A percentile compares a stretch with the other conserved stretches of the same genome.
phyloP scores from a whole-genome alignment of 495 filamentous ascomycete genomes.

The Lepraria neglecta region DNA sequence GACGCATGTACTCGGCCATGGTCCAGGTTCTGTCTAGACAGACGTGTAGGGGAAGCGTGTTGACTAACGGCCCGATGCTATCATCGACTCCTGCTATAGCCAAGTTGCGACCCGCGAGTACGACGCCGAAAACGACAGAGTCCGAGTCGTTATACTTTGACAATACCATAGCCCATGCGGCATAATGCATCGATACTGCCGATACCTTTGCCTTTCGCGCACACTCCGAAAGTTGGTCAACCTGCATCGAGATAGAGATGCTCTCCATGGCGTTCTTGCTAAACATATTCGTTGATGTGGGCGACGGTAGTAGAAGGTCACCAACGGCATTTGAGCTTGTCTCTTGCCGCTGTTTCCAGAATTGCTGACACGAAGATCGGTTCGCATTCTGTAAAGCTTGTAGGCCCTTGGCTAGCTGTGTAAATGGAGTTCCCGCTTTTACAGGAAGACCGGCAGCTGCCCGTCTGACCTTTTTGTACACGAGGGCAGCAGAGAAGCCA shows the following conservation, averaged over 20 bases:
- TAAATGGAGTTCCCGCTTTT: background rate
- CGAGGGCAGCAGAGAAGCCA: conserved; percentile 22
- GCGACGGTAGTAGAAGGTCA: background rate
- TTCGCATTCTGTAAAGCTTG: background rate
- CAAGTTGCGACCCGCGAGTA: conserved; percentile 30
- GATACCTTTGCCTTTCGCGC: background rate
- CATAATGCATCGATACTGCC: conserved; percentile 1
- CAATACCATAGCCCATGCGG: conserved; percentile 30
- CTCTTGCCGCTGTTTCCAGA: background rate
- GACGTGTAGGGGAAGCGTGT: conserved; percentile 26
- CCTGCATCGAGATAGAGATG: background rate
- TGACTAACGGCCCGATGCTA: conserved; percentile 32
- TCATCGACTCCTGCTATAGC: conserved; percentile 21
- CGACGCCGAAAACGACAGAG: conserved; percentile 26
- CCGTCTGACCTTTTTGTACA: conserved; percentile 10
- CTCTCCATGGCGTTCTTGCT: background rate
- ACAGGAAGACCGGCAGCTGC: background rate
- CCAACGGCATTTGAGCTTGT: background rate
- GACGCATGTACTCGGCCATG: conserved; percentile 9
- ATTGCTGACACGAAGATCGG: background rate
- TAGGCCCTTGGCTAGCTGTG: background rate
- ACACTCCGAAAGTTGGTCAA: background rate
- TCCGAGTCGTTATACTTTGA: conserved; percentile 21
- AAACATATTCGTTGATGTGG: too few relatives aligned
- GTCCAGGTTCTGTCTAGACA: background rate